Conservation (phyloP, 2,329 filamentous ascomycete species). For the Tolypocladium guangdongense region DNA sequence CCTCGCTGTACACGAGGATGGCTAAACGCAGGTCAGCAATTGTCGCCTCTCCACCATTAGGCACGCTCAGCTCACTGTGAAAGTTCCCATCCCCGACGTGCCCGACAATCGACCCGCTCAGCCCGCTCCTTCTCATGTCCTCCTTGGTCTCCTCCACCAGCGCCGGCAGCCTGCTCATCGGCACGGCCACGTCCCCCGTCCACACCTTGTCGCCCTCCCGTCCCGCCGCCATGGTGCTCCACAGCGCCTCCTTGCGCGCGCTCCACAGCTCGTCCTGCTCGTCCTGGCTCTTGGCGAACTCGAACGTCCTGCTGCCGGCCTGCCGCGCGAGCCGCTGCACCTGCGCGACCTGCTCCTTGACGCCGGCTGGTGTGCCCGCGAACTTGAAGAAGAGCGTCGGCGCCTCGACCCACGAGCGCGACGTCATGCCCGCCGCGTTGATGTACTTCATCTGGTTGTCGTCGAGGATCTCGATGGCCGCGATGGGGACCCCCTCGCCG, state of each 20-base stretch:
- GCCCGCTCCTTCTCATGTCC: slow-evolving; percentile 29
- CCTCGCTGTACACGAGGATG: slow-evolving; percentile 51
- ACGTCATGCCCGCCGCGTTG: slow-evolving; percentile 55
- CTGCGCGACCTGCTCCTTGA: slow-evolving; percentile 68
- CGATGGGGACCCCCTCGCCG: slow-evolving; percentile 68
- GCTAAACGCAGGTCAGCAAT: slow-evolving; percentile 18
- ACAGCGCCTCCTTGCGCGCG: slow-evolving; percentile 73
- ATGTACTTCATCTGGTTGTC: slow-evolving; percentile 75
- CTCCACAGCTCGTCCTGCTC: slow-evolving; percentile 75
- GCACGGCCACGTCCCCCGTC: slow-evolving; percentile 81
- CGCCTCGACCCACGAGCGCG: slow-evolving; percentile 56
- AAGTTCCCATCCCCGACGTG: slow-evolving; percentile 75
- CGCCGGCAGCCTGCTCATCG: slow-evolving; percentile 60
- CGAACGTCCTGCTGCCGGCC: slow-evolving; percentile 57
- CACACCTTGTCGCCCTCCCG: slow-evolving; percentile 61
- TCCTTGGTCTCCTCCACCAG: slow-evolving; percentile 64
- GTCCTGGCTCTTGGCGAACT: slow-evolving; percentile 59
- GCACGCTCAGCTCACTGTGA: slow-evolving; percentile 33
- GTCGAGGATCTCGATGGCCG: slow-evolving; percentile 87
- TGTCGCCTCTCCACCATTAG: background rate
- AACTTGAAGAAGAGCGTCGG: slow-evolving; percentile 84
- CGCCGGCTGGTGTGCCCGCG: slow-evolving; percentile 53
- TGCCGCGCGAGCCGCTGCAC: slow-evolving; percentile 53
- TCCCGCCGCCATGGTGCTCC: slow-evolving; percentile 63
- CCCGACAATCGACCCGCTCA: slow-evolving; percentile 47